Evolutionary conservation across 2,329 filamentous ascomycete genomes (phyloP), one percentile per base, ranked within the genome.

Genomic region (Fusarium sp.): DNA sequence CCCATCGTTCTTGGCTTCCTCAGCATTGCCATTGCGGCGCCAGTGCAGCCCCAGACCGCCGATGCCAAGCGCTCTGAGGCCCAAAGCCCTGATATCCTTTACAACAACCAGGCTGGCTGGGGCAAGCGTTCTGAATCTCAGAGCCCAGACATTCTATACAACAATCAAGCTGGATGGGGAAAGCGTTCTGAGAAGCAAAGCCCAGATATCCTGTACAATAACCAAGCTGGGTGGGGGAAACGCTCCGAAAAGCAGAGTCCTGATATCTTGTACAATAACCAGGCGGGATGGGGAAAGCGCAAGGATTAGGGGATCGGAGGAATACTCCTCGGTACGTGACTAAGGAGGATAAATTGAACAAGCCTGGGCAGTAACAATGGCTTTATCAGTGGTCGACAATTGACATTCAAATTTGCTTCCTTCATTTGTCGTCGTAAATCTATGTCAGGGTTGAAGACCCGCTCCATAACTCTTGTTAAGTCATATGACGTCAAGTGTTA

Each of bases 71-170:
- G 53, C 19, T 56, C 53, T 20, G 53, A 49, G 21, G 43, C 42
- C n/a, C 23, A 55, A 24, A 47, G 43, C 42, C 51, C 51, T 15
- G 51, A 55, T 11, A 47, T 55, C n/a, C 26, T 55, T 2, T 55
- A 55, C 51, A 55, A 55, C 24, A 55, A 55, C 43, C 34, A 40
- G 7, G 51, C 51, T 10, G 51, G 51, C 6, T 55, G 51, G 51
- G 51, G 17, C 19, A 55, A 55, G 12, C 51, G 51, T 19, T 47
- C 43, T 14, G 51, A 55, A 19, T 19, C 19, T 15, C 23, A 55
- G 17, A 55, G 51, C 24, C 51, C 51, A 20, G 51, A 55, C 6
- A 40, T 55, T 15, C 17, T 55, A 3, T 55, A 55, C 43, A 55
- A 55, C 19, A 55, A 55, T 12, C 43, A 47, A 8, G 51, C 51